These are phyloP conservation scores for Desmodesmus armatus DNA, from an alignment of 139 green algal species.

Conservation along the genomic window DNA sequence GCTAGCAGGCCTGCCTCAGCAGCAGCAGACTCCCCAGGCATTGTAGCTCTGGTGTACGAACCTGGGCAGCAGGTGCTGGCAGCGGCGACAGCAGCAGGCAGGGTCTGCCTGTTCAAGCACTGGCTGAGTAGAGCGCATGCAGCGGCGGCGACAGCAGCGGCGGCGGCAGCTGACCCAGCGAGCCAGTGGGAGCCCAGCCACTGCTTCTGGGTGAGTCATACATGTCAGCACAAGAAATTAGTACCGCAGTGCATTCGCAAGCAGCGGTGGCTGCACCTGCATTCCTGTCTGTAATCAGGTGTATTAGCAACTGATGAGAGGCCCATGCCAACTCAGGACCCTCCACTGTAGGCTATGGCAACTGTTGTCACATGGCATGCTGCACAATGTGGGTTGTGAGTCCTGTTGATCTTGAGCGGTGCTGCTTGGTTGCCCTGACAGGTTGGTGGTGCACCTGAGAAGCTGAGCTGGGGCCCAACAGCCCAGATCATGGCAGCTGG, in stretches of 20 bases:
- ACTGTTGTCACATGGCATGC: no score
- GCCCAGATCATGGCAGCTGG: conserved; percentile 57
- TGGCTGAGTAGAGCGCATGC: conserved; percentile 53
- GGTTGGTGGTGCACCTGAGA: conserved; percentile 36
- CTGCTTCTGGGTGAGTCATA: conserved; percentile 31
- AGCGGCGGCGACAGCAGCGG: conserved; percentile 21
- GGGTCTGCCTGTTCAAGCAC: conserved; percentile 57
- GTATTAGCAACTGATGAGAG: no score
- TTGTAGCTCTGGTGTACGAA: conserved; percentile 56
- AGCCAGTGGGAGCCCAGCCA: conserved; percentile 28
- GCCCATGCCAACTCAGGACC: no score
- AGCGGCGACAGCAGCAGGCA: conserved; percentile 51
- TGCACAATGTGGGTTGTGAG: no score
- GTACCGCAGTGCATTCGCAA: no score
- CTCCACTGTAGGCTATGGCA: no score
- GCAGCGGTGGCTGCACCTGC: no score
- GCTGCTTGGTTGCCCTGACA: conserved; percentile 19
- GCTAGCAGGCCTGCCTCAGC: neutral
- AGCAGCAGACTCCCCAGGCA: conserved; percentile 2
- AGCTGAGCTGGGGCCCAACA: conserved; percentile 60
- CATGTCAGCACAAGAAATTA: no score
- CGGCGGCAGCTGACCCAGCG: neutral
- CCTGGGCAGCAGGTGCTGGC: conserved; percentile 52
- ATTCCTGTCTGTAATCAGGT: no score
- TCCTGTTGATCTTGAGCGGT: no score